Evolutionary conservation across 306 rosid species (phyloP).

Genomic region (Prosopis cineraria): DNA sequence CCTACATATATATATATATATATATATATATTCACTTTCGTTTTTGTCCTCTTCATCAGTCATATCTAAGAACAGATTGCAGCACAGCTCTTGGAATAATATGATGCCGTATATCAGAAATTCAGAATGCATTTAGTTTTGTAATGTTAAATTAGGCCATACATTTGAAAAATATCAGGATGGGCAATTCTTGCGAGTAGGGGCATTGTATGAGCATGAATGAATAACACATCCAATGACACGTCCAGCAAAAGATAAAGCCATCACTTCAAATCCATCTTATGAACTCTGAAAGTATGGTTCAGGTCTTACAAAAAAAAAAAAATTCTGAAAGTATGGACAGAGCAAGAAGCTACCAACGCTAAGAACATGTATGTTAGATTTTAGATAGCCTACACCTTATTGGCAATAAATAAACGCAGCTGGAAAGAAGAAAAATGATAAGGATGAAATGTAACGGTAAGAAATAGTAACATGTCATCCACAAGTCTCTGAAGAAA

Average conservation of each 20-base stretch:
- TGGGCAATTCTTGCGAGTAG: neutral
- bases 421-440: neutral
- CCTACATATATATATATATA: neutral
- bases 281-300: too few species aligned
- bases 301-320: too few species aligned
- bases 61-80: too few species aligned
- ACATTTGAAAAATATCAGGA: neutral
- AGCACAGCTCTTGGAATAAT: neutral
- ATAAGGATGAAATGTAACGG: neutral
- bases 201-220: neutral
- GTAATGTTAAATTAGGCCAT: neutral
- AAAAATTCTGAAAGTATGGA: neutral
- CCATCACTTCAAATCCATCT: neutral
- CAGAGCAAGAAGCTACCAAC: neutral
- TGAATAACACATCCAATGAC: neutral
- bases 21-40: neutral
- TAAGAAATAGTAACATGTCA: neutral
- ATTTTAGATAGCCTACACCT: neutral
- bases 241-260: neutral
- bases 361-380: neutral
- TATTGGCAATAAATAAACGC: neutral
- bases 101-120: neutral
- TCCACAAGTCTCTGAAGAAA: neutral
- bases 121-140: neutral
- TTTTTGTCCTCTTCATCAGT: constrained; percentile 14